Evolutionary conservation across 2,329 filamentous ascomycete species (phyloP), one percentile per base, ranked within the genome.

Genomic region (Pseudogymnoascus sp.): DNA sequence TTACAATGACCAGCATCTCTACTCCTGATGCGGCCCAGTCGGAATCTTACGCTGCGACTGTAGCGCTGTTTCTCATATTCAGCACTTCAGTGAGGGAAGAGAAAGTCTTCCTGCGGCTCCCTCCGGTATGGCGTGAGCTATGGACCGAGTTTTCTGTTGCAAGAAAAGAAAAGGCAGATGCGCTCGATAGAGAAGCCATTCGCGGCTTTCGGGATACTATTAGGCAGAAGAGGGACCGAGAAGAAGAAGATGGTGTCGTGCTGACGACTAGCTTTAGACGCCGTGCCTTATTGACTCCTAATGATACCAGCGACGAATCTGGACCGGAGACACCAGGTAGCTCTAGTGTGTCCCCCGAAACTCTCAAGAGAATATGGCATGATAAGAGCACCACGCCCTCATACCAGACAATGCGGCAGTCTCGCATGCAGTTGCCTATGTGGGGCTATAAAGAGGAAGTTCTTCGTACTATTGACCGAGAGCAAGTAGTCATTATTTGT

Each of bases 401-500:
- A 60, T 97, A 90, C 71, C 87, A 91, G 69, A 79, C 80, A 6
- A 97, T 99, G 95, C 81, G 93, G 62, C 77, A 83, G 73, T 86
- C 82, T 34, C 87, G 95, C 63, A 88, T 86, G 80, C 89, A 89
- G 69, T 82, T 99, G 16, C 95, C 95, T 0, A 96, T 99, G 80
- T 97, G 90, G 84, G 82, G 84, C 11, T 97, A 95, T 74, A 88
- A 87, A 68, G 79, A 90, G 11, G 83, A 91, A 60, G 91, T 97
- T 6, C 78, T 97, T 11, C 81, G 85, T 25, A 84, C 90, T 1
- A 87, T 99, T 31, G 88, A 91, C 56, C 81, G 84, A 21, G 84
- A 96, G 67, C 93, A 95, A 71, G 89, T 96, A 8, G 87, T 95
- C 8, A 97, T 99, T 65, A 85, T 99, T 31, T 97, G 93, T 73